Base-by-base conservation (phyloP, 768 basidiomycete species). In the Lactarius sanguifluus region DNA sequence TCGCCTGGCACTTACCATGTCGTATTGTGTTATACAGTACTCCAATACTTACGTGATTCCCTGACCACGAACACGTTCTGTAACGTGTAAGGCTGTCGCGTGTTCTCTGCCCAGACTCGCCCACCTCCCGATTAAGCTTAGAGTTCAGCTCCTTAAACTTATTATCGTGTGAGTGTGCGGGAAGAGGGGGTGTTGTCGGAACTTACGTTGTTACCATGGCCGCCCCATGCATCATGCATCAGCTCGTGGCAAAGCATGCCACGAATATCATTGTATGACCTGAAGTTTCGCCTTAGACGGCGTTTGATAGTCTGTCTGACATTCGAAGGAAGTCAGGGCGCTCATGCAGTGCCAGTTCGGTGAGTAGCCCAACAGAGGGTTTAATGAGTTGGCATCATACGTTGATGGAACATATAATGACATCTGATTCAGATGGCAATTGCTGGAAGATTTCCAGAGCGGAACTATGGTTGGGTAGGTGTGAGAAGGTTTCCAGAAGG, bases 261-360 rank as follows among this genome's bases (percentile, higher is more conserved):
- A 59, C 90, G 36, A 38, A 88, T 79, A 1, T 90, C 86, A 18
- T 75, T 77, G 70, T 92, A 93, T 10, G 80, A 71, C 59, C 88
- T 79, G 71, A 91, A 90, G 12, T 90, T 91, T 81, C 23, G 90
- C 91, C 91, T 79, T 57, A 92, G 72, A 20, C 90, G 83, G 3
- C 92, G 76, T 72, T 87, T 88, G 70, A 92, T 90, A 25, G 80
- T 13, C 70, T 85, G 77, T 0, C 90, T 90, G 0, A 75, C 79
- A 58, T 85, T 85, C 57, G 82, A 3, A 90, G 79, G 12, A 92
- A 75, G 34, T 84, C 64, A 30, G 90, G 89, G 64, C 88, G 82
- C 72, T 91, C 90, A 64, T 90, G 89, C 0, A 90, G 90, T 18
- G 89, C 90, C 20, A 92, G 83, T 75, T 92, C 90, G 1, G 90